These are phyloP conservation scores for Amylostereum areolatum DNA, from an alignment of 1,284 basidiomycete genomes.

Conservation along the genomic window DNA sequence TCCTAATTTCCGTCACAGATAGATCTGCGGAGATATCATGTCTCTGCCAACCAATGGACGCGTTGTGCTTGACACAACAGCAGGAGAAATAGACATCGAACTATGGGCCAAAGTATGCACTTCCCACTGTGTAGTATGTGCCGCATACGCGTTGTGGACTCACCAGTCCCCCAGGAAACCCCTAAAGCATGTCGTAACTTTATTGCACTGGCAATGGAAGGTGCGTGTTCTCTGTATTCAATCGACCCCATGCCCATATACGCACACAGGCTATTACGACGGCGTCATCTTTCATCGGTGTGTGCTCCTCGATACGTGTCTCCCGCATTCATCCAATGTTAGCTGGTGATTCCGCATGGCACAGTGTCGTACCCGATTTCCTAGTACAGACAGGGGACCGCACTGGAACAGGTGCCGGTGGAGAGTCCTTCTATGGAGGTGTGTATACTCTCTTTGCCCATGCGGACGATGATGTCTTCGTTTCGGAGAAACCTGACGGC, in stretches of 20 bases:
- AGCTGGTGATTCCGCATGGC: neutral
- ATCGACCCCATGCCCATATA: neutral
- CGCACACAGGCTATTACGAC: conserved; percentile 83
- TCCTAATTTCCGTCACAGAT: too few species aligned
- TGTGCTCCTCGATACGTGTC: conserved; percentile 12
- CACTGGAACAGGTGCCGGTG: conserved; percentile 86
- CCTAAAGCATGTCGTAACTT: conserved; percentile 94
- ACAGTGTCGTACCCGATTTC: conserved; percentile 78
- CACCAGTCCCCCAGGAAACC: conserved; percentile 55
- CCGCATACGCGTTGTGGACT: conserved; percentile 1
- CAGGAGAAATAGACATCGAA: conserved; percentile 91
- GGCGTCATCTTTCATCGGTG: conserved; percentile 89
- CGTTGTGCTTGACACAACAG: conserved; percentile 86
- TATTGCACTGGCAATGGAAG: conserved; percentile 85
- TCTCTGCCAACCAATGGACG: conserved; percentile 80
- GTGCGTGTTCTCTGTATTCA: conserved; percentile 37
- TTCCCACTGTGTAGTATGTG: neutral
- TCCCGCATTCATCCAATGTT: too few species aligned
- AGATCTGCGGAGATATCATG: conserved; percentile 32
- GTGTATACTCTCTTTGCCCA: conserved; percentile 15
- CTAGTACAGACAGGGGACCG: conserved; percentile 95
- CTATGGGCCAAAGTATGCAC: conserved; percentile 80
- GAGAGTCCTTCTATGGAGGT: conserved; percentile 91
- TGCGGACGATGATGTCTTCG: conserved; percentile 3
- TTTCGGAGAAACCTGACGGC: neutral